phyloP scores from a whole-genome alignment of 257 asterid genomes.

The Salvia miltiorrhiza region DNA sequence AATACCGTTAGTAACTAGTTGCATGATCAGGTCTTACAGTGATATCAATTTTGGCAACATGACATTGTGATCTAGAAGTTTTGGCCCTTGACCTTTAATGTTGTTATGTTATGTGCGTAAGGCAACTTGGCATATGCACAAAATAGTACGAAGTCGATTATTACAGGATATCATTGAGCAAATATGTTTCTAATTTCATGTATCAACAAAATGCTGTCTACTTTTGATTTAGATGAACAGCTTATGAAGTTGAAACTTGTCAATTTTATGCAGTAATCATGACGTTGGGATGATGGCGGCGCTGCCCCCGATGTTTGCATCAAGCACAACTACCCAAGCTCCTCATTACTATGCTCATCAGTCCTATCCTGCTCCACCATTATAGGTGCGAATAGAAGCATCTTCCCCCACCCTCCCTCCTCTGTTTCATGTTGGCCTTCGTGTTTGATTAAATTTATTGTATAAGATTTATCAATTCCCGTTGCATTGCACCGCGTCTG shows the following conservation, averaged over 20 bases:
- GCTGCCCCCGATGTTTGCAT: conserved; percentile 31
- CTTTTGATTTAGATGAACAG: background rate
- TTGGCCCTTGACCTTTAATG: too few relatives aligned
- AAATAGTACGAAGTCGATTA: background rate
- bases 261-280: conserved; percentile 40
- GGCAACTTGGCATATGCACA: background rate
- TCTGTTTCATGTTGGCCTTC: background rate
- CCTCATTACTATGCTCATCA: conserved; percentile 48
- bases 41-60: background rate
- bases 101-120: background rate
- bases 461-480: background rate
- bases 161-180: background rate
- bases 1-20: too few relatives aligned
- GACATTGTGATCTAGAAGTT: background rate
- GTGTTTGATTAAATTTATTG: too few relatives aligned
- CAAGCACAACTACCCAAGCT: conserved; percentile 35
- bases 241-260: background rate
- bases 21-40: background rate
- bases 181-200: background rate
- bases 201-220: background rate
- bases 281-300: conserved; percentile 39
- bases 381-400: conserved; percentile 21
- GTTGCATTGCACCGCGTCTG: background rate
- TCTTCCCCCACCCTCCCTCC: background rate
- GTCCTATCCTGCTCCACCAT: conserved; percentile 42